phyloP scores from a whole-genome alignment of 1,284 basidiomycete species.

The Moesziomyces sp. region DNA sequence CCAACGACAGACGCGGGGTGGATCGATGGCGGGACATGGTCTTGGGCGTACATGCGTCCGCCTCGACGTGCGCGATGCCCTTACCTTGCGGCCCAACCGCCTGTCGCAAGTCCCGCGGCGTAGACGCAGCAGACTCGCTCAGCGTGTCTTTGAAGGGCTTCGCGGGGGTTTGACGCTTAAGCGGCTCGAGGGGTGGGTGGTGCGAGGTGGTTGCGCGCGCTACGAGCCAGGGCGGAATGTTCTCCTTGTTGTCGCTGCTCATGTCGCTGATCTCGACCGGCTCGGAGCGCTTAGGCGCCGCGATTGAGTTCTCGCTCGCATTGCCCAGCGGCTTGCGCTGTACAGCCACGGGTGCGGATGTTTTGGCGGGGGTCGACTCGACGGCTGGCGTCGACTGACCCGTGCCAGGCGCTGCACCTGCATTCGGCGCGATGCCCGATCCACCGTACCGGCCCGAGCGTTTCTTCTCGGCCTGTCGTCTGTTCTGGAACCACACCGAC shows the following conservation, averaged over 20 bases:
- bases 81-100: slow-evolving; percentile 30
- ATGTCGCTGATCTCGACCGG: slow-evolving; percentile 24
- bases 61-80: slow-evolving; percentile 23
- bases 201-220: slow-evolving; percentile 3
- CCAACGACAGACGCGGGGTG: slow-evolving; percentile 37
- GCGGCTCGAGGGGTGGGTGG: slow-evolving; percentile 18
- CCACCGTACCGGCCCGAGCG: slow-evolving; percentile 57
- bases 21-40: slow-evolving; percentile 38
- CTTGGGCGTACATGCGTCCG: slow-evolving; percentile 3
- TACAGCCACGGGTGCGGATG: slow-evolving; percentile 2
- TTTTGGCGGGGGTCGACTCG: slow-evolving; percentile 1
- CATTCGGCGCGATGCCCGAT: slow-evolving; percentile 23
- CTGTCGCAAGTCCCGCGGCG: slow-evolving; percentile 27
- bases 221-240: slow-evolving; percentile 45
- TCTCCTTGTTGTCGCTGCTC: slow-evolving; percentile 48
- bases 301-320: slow-evolving; percentile 15
- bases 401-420: not conserved
- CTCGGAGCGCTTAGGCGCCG: slow-evolving; percentile 12
- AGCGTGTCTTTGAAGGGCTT: slow-evolving; percentile 9
- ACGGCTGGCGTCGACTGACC: slow-evolving; percentile 7
- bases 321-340: slow-evolving; percentile 39
- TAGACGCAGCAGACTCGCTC: not conserved
- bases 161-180: slow-evolving; percentile 21
- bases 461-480: slow-evolving; percentile 66
- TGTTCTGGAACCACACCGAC: slow-evolving; percentile 66